Base-by-base conservation (phyloP, 75 land plant genomes). In the Picea glauca region DNA sequence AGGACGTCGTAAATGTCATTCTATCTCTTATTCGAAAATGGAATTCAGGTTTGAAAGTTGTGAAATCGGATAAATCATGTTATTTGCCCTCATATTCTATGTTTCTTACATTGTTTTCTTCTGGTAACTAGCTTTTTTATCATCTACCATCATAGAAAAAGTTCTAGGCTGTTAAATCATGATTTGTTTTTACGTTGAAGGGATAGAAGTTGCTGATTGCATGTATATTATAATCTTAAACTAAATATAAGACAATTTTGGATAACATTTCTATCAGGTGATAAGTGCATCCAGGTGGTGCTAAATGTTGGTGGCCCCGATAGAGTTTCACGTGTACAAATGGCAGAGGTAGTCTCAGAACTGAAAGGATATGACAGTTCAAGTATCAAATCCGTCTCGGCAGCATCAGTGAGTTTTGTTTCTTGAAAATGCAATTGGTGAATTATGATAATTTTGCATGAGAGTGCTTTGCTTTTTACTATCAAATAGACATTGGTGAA, bases 281-380 rank as follows among this genome's bases (percentile, higher is more conserved):
- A 83, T n/a, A 72, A 79, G 75, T 38, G 70, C 65, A 85, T 90
- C 79, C 90, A 89, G 58, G 63, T 92, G 76, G 46, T 92, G 5
- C 73, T 94, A 58, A 96, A 96, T 82, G 84, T 88, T 58, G 98
- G 97, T 35, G 98, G 98, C n/a, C 93, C 97, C 30, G 89, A 92
- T 77, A 87, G 98, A 62, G 78, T 96, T 4, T 94, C 98, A 13
- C 92, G 98, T 3, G 86, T 85, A 54, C 91, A 92, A 74, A 96
- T 96, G 93, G 98, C 98, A 20, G 90, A 94, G 78, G 72, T 86
- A 14, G 94, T 96, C 3, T 94, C 98, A 31, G 40, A 77, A 2
- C 74, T 92, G 58, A 82, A 84, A 86, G 94, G 97, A 68, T 84
- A 91, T 78, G 76, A 87, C 75, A 79, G 46, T 40, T 83, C 85